Base-by-base conservation (phyloP, 1,284 basidiomycete genomes). In the Tylopilus sp. region DNA sequence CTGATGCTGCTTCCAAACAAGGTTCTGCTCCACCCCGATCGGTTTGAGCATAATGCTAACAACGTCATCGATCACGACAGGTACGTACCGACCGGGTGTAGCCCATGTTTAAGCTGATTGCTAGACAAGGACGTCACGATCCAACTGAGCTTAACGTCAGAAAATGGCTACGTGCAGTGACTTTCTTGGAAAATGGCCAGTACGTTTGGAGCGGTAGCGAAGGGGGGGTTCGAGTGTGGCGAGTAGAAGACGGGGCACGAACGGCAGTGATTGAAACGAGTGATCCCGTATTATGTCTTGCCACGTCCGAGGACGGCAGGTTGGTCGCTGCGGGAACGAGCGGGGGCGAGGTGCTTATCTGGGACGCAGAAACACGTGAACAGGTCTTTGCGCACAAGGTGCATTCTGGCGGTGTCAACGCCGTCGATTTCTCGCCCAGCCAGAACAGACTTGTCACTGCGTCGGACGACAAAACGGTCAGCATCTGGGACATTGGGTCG, bases 1-100 rank as follows among this genome's bases (percentile, higher is more conserved):
- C 44, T n/a, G 57, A 55, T 21, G 36, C 53, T 35, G 42, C 46
- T 15, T 51, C 61, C 21, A 46, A 48, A 7, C 46, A 47, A 31
- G 43, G 41, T 7, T 36, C 50, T 42, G 35, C 54, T 43, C 35
- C 59, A n/a, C n/a, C n/a, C n/a, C n/a, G n/a, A n/a, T n/a, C n/a
- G n/a, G n/a, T n/a, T n/a, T n/a, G n/a, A n/a, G n/a, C n/a, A n/a
- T n/a, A n/a, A n/a, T n/a, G n/a, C n/a, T n/a, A n/a, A n/a, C n/a
- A n/a, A 28, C 28, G 28, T 28, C 11, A 9, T 28, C 28, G 28
- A 4, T 9, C 2, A 28, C 11, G 5, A 15, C 30, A 8, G 15
- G 30, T 31, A 13, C 30, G 30, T 31, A 31, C 30, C 4, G n/a
- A 13, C 15, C 5, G 15, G 6, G 30, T 15, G 6, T 3, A 23